Evolutionary conservation across 1,284 basidiomycete species (phyloP).

Genomic region (Ganoderma leucocontextum): DNA sequence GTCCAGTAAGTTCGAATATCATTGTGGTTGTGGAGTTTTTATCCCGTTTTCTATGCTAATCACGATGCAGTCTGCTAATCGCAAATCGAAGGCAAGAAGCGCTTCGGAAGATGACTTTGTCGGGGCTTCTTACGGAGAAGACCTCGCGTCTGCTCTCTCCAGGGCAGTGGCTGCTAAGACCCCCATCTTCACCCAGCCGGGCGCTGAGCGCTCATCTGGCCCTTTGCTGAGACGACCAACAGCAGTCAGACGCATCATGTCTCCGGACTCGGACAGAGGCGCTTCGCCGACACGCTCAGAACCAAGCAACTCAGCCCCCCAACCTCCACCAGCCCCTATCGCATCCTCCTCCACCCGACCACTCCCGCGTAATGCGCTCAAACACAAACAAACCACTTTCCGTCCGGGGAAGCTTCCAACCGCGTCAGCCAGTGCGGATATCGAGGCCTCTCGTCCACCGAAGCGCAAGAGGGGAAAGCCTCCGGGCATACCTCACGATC

Average conservation of each 20-base stretch:
- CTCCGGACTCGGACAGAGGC: slow-evolving; percentile 10
- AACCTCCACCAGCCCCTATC: not conserved
- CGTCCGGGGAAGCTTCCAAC: not conserved
- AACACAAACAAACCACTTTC: not conserved
- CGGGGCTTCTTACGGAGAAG: slow-evolving; percentile 8
- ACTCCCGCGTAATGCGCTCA: not conserved
- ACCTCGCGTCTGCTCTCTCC: slow-evolving; percentile 13
- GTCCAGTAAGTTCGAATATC: slow-evolving; percentile 5
- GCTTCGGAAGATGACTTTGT: slow-evolving; percentile 2
- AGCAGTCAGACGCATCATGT: slow-evolving; percentile 7
- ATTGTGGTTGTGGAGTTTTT: not conserved
- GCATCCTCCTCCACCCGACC: not conserved
- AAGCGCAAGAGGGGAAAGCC: slow-evolving; percentile 9
- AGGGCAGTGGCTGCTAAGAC: not conserved
- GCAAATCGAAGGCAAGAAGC: not conserved
- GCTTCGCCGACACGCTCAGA: not conserved
- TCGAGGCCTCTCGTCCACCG: not conserved
- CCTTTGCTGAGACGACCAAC: not conserved
- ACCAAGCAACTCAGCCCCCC: not conserved
- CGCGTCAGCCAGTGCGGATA: not conserved
- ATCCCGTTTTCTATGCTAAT: not conserved
- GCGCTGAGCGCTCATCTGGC: not conserved
- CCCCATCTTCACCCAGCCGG: slow-evolving; percentile 12
- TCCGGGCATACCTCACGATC: not conserved
- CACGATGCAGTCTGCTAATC: not conserved